These are phyloP conservation scores for Elongisporangium undulatum DNA, from an alignment of 352 stramenopile species.

Conservation along the genomic window DNA sequence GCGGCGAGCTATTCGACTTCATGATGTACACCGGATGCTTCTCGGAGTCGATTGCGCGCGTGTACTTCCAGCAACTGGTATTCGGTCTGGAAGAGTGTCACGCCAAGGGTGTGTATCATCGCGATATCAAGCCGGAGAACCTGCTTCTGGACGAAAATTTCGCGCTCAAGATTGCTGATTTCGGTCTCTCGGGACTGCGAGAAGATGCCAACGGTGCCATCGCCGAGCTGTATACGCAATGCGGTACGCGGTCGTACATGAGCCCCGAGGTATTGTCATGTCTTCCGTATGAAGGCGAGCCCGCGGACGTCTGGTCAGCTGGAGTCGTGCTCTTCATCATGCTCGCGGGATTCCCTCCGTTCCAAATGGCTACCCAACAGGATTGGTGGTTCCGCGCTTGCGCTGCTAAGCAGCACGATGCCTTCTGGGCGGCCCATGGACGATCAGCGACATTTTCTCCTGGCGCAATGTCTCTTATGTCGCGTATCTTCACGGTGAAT, in stretches of 20 bases:
- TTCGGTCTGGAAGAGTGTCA: slow-evolving; percentile 79
- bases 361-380: slow-evolving; percentile 83
- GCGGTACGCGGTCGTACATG: slow-evolving; percentile 91
- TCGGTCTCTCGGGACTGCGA: slow-evolving; percentile 91
- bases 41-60: slow-evolving; percentile 78
- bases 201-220: slow-evolving; percentile 55
- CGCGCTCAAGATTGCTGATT: slow-evolving; percentile 92
- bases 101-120: slow-evolving; percentile 81
- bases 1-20: slow-evolving; percentile 90
- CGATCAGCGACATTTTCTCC: slow-evolving; percentile 70
- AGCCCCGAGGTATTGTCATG: slow-evolving; percentile 89
- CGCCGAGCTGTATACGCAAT: slow-evolving; percentile 82
- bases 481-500: slow-evolving; percentile 64
- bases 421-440: slow-evolving; percentile 73
- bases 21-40: slow-evolving; percentile 93
- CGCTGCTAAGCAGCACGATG: slow-evolving; percentile 64
- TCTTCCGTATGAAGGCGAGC: slow-evolving; percentile 78
- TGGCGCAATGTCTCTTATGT: slow-evolving; percentile 68
- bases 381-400: slow-evolving; percentile 90
- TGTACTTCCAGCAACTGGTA: slow-evolving; percentile 88
- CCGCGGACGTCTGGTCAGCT: slow-evolving; percentile 89
- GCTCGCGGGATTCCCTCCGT: slow-evolving; percentile 90
- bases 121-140: slow-evolving; percentile 94
- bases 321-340: slow-evolving; percentile 94
- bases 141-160: slow-evolving; percentile 85